Percentiles rank a stretch among this genome's conserved stretches.
phyloP scores from a whole-genome alignment of 2,329 filamentous ascomycete genomes.

The Akanthomyces dipterigenus region DNA sequence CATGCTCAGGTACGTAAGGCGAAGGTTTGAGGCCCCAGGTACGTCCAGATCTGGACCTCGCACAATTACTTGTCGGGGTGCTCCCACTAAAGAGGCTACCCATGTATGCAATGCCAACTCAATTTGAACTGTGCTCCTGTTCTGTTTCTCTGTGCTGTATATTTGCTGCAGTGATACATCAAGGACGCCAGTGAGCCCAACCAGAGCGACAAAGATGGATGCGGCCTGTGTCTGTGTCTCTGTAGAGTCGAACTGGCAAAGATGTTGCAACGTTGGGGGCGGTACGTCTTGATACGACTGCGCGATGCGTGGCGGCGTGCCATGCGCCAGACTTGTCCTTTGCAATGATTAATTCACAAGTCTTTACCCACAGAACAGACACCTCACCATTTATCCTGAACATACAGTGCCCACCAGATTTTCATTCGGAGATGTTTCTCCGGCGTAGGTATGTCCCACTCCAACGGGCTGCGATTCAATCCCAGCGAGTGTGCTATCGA shows the following conservation, averaged over 20 bases:
- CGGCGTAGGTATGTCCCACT: constrained; percentile 44
- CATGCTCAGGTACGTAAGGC: constrained; percentile 42
- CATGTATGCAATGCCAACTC: constrained; percentile 36
- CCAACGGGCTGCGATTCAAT: constrained; percentile 44
- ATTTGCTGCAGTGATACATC: constrained; percentile 26
- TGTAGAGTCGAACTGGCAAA: constrained; percentile 20
- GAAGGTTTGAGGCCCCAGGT: constrained; percentile 43
- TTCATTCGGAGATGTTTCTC: constrained; percentile 46
- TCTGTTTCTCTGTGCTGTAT: constrained; percentile 27
- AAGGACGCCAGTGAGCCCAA: constrained; percentile 35
- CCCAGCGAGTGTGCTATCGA: constrained; percentile 48
- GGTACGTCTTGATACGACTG: constrained; percentile 42
- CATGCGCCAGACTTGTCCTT: constrained; percentile 46
- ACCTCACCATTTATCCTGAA: constrained; percentile 48
- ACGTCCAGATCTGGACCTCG: constrained; percentile 34
- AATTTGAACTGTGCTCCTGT: constrained; percentile 23
- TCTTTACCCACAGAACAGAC: not conserved
- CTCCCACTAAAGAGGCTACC: constrained; percentile 34
- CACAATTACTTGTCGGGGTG: constrained; percentile 33
- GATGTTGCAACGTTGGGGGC: constrained; percentile 29
- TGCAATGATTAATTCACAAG: not conserved
- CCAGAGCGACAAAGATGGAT: constrained; percentile 38
- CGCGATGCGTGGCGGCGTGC: constrained; percentile 43
- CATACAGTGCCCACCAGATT: constrained; percentile 49
- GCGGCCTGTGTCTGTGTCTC: constrained; percentile 21